phyloP scores from a whole-genome alignment of 768 basidiomycete genomes.

The Pluteus cervinus region DNA sequence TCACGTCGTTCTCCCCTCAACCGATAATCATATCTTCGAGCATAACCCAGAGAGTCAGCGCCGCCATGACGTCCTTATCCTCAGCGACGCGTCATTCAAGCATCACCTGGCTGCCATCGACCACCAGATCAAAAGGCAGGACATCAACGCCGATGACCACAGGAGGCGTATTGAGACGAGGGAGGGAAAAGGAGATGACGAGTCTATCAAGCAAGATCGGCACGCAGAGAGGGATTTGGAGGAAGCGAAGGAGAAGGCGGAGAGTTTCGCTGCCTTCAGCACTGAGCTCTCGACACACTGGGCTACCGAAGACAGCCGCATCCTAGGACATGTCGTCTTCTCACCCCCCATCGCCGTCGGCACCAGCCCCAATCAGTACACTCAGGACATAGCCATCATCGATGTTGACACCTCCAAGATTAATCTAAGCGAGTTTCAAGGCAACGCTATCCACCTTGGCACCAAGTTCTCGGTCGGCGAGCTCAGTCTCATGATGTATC shows the following conservation, averaged over 20 bases:
- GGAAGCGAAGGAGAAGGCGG: constrained; percentile 5
- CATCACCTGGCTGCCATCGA: constrained; percentile 11
- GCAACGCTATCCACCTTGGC: constrained; percentile 25
- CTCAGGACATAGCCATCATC: constrained; percentile 19
- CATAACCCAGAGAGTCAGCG: constrained; percentile 8
- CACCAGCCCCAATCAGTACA: constrained; percentile 12
- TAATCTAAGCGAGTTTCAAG: constrained; percentile 12
- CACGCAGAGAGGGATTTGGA: constrained; percentile 4
- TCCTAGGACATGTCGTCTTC: constrained; percentile 21
- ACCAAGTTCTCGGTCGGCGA: constrained; percentile 3
- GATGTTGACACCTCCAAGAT: constrained; percentile 17
- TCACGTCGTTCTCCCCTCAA: constrained; percentile 16
- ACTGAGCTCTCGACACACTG: constrained; percentile 17
- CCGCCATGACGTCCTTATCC: constrained; percentile 17
- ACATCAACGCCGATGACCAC: not conserved
- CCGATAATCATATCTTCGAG: constrained; percentile 16
- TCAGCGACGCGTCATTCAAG: constrained; percentile 16
- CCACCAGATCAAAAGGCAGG: constrained; percentile 8
- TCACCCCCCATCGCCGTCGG: constrained; percentile 19
- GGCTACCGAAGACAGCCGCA: constrained; percentile 12
- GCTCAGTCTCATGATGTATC: constrained; percentile 12
- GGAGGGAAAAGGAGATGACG: constrained; percentile 7
- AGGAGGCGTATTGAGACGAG: constrained; percentile 6
- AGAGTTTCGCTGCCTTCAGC: constrained; percentile 10
- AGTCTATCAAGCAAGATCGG: constrained; percentile 1